Percentiles rank a stretch among this genome's conserved stretches.
Conservation (phyloP, 306 rosid genomes). For the Quercus gilva region DNA sequence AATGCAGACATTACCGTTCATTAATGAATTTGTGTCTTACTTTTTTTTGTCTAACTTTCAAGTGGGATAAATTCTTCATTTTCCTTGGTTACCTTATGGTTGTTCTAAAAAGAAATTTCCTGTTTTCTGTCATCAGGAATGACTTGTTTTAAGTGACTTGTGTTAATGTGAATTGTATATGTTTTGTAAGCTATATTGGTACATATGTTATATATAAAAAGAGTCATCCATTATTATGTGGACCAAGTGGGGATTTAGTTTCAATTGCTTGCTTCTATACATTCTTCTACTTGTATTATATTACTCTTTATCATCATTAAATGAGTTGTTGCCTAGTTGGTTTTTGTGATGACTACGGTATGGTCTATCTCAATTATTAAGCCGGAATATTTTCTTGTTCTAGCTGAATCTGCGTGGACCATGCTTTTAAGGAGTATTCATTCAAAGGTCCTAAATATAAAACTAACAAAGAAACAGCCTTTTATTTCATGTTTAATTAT, state of each 20-base stretch:
- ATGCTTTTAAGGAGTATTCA: not conserved
- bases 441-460: not conserved
- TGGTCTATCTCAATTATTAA: not conserved
- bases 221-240: slow-evolving; percentile 42
- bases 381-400: not conserved
- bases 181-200: slow-evolving; percentile 64
- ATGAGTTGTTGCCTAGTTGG: not conserved
- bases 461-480: not conserved
- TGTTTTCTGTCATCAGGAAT: slow-evolving; percentile 58
- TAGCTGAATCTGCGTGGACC: not conserved
- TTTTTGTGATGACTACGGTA: not conserved
- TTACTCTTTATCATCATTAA: not conserved
- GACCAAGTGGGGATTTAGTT: slow-evolving; percentile 1
- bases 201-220: slow-evolving; percentile 49
- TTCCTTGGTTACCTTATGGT: slow-evolving; percentile 38
- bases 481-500: not conserved
- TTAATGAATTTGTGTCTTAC: slow-evolving; percentile 38
- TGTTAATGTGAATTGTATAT: slow-evolving; percentile 75
- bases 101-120: slow-evolving; percentile 48
- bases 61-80: slow-evolving; percentile 38
- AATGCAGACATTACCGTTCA: slow-evolving; percentile 66
- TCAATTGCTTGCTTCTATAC: not conserved
- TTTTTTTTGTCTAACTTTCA: slow-evolving; percentile 39
- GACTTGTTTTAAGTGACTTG: slow-evolving; percentile 55
- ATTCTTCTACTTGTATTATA: not conserved